Conservation (phyloP, 108 stramenopile genomes). For the Nitzschia sp. region DNA sequence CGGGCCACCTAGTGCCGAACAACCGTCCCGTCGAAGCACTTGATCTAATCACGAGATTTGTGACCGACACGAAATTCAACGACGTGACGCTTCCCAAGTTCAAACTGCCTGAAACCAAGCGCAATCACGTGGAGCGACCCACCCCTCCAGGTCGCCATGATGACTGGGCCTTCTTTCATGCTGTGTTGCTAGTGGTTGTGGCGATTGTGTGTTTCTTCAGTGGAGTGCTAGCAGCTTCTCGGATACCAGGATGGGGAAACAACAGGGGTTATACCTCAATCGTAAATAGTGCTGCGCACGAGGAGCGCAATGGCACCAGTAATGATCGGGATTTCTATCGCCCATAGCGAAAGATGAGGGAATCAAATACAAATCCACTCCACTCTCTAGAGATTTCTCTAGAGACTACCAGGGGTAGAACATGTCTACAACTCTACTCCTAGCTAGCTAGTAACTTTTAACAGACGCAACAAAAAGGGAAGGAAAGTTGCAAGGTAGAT, state of each 20-base stretch:
- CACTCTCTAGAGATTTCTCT: no score
- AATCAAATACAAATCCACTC: no score
- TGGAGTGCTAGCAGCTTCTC: constrained; percentile 12
- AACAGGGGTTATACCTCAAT: constrained; percentile 2
- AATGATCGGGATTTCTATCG: background rate
- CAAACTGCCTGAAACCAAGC: background rate
- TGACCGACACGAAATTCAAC: constrained; percentile 40
- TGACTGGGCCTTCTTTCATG: background rate
- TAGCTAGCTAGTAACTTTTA: no score
- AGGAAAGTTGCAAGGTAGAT: no score
- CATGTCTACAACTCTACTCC: no score
- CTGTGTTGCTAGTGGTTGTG: background rate
- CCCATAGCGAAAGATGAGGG: no score
- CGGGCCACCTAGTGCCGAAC: constrained; percentile 70
- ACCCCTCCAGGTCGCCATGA: background rate
- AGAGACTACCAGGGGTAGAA: no score
- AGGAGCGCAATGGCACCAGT: background rate
- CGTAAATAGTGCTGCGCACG: background rate
- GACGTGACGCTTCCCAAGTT: constrained; percentile 45
- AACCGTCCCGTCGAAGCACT: constrained; percentile 52
- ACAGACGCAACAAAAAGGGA: no score
- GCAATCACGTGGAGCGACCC: background rate
- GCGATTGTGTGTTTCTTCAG: constrained; percentile 9
- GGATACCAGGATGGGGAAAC: background rate
- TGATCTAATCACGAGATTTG: constrained; percentile 55